phyloP scores from a whole-genome alignment of 768 basidiomycete species.

The Glaciozyma martinii region DNA sequence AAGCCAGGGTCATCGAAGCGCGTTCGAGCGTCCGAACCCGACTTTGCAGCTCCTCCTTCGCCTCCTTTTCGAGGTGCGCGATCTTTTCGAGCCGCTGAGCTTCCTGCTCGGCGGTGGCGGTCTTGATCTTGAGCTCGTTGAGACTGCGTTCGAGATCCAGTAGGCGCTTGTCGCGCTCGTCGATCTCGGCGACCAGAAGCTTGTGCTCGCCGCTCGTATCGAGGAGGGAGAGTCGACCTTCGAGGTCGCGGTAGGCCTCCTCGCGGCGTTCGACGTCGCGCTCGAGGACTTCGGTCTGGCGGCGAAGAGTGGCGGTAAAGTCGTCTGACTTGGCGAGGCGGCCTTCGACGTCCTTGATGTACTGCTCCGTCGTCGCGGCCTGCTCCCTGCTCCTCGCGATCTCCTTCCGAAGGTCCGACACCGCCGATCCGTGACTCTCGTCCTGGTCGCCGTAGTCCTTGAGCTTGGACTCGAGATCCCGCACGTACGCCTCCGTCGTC shows the following conservation, averaged over 20 bases:
- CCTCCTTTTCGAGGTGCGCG: conserved; percentile 61
- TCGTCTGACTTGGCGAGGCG: conserved; percentile 50
- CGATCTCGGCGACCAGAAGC: conserved; percentile 62
- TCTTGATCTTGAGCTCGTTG: conserved; percentile 66
- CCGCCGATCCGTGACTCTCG: conserved; percentile 62
- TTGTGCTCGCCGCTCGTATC: conserved; percentile 55
- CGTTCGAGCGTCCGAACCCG: conserved; percentile 36
- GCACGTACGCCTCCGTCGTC: conserved; percentile 89
- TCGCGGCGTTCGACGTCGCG: conserved; percentile 63
- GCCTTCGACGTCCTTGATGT: conserved; percentile 77
- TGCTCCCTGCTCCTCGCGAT: conserved; percentile 65
- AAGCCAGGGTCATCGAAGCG: background rate
- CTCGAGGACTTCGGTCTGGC: conserved; percentile 67
- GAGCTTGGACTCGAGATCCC: conserved; percentile 85
- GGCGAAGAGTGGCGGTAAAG: conserved; percentile 45
- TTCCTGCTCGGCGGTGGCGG: conserved; percentile 57
- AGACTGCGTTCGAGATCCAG: conserved; percentile 68
- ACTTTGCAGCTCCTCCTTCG: conserved; percentile 58
- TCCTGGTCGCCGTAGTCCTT: conserved; percentile 73
- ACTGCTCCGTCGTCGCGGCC: conserved; percentile 61
- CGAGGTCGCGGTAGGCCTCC: conserved; percentile 60
- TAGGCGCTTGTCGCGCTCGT: conserved; percentile 68
- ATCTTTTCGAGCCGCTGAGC: conserved; percentile 55
- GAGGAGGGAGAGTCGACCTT: conserved; percentile 60
- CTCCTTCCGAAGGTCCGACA: conserved; percentile 76